Evolutionary conservation across 768 basidiomycete genomes (phyloP), one percentile per base, ranked within the genome.

Genomic region (Auricularia heimuer): DNA sequence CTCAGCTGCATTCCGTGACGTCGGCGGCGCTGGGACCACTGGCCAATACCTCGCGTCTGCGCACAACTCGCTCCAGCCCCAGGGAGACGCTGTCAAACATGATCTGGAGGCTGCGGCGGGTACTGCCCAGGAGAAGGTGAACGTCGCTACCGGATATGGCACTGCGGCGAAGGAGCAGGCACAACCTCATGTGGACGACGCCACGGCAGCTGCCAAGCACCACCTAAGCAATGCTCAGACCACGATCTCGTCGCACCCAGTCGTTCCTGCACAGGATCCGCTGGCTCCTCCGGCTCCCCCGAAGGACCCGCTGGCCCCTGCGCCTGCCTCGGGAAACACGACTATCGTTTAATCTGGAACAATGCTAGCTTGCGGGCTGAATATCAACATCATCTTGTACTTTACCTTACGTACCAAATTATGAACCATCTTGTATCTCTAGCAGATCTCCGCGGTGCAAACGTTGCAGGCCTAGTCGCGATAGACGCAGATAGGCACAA

Each of bases 151-250:
- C 33, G 64, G 62, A 11, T 66, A 66, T 34, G 65, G 61, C 39
- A 63, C 65, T 54, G 63, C 68, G 0, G 72, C 70, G 16, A 64
- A 67, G 58, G 65, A 67, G 24, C 63, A 65, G 6, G 67, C 66
- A 39, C 69, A 73, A 62, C 74, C 74, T 66, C 70, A 73, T 70
- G 45, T 75, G 68, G 63, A 76, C 66, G 7, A 64, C 64, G 65
- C 70, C 64, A 63, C 54, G 14, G 39, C 65, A 33, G 70, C 71
- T 16, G 67, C 72, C 2, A 70, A 77, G 69, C 79, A 80, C 0
- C 76, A 81, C 60, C 67, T 82, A 34, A 76, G 80, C 44, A 75
- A 75, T 18, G 78, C 76, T 3, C 75, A 74, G 65, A 75, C 75
- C 4, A 71, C 72, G 0, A 77, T 77, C 0, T 77, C 82, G 67